phyloP scores from a whole-genome alignment of 306 rosid species.

The Oxytropis ochrocephala region DNA sequence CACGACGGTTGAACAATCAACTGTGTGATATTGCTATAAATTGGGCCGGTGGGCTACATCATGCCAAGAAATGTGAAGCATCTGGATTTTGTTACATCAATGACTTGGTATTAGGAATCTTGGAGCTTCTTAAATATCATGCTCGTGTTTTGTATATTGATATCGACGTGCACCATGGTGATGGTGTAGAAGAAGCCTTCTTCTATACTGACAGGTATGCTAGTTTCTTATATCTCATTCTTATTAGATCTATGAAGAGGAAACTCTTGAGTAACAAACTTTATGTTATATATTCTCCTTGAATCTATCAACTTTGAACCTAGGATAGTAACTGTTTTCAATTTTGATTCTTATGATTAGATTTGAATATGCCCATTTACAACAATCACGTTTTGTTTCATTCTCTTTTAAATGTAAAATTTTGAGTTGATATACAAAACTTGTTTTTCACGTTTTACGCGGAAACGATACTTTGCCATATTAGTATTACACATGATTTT shows the following conservation, averaged over 20 bases:
- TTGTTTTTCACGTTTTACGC: neutral
- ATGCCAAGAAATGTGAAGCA: slow-evolving; percentile 98
- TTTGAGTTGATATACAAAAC: slow-evolving; percentile 1
- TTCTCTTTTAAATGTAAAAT: neutral
- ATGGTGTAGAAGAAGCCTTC: slow-evolving; percentile 99
- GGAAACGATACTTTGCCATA: neutral
- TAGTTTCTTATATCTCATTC: slow-evolving; percentile 5
- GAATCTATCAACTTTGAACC: neutral
- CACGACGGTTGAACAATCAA: slow-evolving; percentile 83
- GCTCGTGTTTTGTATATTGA: slow-evolving; percentile 94
- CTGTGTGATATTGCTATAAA: slow-evolving; percentile 94
- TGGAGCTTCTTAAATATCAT: slow-evolving; percentile 92
- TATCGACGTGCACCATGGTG: slow-evolving; percentile 99
- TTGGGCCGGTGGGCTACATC: slow-evolving; percentile 99
- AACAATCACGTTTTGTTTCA: neutral
- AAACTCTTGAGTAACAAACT: neutral
- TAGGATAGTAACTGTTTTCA: neutral
- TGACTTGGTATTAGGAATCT: slow-evolving; percentile 92
- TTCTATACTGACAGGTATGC: slow-evolving; percentile 88
- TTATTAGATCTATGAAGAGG: slow-evolving; percentile 5
- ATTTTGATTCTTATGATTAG: neutral
- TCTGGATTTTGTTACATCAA: slow-evolving; percentile 99
- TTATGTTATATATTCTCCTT: neutral
- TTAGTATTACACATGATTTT: neutral
- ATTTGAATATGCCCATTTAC: neutral